These are phyloP conservation scores for Austroboletus eburneus DNA, from an alignment of 768 basidiomycete species.

Conservation along the genomic window DNA sequence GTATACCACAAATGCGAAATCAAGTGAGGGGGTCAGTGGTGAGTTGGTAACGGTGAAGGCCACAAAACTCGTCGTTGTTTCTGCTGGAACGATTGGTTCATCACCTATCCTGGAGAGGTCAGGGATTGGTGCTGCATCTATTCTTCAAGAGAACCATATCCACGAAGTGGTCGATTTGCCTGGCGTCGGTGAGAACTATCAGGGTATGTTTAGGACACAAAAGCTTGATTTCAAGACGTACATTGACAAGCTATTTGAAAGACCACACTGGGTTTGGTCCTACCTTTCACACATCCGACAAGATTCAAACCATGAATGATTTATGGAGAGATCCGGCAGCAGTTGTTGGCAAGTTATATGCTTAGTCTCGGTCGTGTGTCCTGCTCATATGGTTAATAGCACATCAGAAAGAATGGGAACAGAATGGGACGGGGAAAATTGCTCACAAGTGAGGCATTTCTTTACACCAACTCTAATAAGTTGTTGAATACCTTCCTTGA, in stretches of 20 bases:
- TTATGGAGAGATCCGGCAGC: constrained; percentile 19
- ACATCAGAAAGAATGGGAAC: constrained; percentile 32
- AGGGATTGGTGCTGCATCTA: constrained; percentile 56
- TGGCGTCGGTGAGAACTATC: constrained; percentile 71
- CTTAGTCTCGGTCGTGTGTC: constrained; percentile 21
- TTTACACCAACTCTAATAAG: background rate
- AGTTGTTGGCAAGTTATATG: constrained; percentile 32
- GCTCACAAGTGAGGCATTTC: constrained; percentile 45
- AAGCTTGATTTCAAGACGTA: too few relatives aligned
- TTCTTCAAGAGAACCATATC: constrained; percentile 33
- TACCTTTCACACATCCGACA: too few relatives aligned
- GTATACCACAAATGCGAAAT: constrained; percentile 25
- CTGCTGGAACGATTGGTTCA: constrained; percentile 53
- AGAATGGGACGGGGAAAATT: constrained; percentile 42
- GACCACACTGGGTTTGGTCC: constrained; percentile 36
- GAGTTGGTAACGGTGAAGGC: constrained; percentile 24
- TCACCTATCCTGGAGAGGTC: constrained; percentile 57
- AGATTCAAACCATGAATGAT: too few relatives aligned
- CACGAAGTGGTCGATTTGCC: constrained; percentile 44
- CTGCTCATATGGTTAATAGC: too few relatives aligned
- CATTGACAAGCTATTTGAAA: constrained; percentile 4
- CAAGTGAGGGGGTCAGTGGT: constrained; percentile 12
- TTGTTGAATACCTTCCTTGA: background rate
- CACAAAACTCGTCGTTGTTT: constrained; percentile 41
- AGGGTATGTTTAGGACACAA: constrained; percentile 32